Evolutionary conservation across 768 basidiomycete species (phyloP), one percentile per base, ranked within the genome.

Genomic region (Favolaschia claudopus): DNA sequence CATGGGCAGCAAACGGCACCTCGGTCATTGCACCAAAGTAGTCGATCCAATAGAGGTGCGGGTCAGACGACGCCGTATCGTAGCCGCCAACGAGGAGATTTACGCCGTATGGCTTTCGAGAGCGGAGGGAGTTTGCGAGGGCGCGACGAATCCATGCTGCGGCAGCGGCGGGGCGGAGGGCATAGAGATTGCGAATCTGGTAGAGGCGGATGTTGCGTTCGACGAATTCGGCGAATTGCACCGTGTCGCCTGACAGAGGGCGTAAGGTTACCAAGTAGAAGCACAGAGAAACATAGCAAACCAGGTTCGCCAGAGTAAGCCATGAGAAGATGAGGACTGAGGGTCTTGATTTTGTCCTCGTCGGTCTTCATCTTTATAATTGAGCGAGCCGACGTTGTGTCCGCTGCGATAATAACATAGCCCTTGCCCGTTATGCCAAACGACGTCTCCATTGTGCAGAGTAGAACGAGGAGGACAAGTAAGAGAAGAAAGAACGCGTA

Each of bases 281-380:
- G 15, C n/a, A n/a, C n/a, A 48, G 45, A 39, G 52, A 25, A 34
- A 62, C 38, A 53, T 29, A 17, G 71, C 82, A 53, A 57, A 87
- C 95, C 95, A 76, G 95, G 92, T 74, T 97, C 95, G 63, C 96
- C 96, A 63, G 93, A 93, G 74, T 89, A 94, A 1, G 95, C 89
- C 95, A 99, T 96, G 71, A 96, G 84, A 31, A 99, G 79, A 74
- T 97, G 93, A 24, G 95, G 89, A 61, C 93, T 89, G 38, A 99
- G 83, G 22, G 85, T 82, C 76, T 95, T 95, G 81, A 96, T 93
- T 80, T 99, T 98, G 82, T 99, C 96, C 78, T 93, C 92, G 76
- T 97, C 95, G 33, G 83, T 73, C 80, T 99, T 97, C 95, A 99
- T 97, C 79, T 95, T 96, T 72, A 99, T 89, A 75, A 99, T 93